phyloP scores from a whole-genome alignment of 208 protist genomes.

The Porcisia deanei region DNA sequence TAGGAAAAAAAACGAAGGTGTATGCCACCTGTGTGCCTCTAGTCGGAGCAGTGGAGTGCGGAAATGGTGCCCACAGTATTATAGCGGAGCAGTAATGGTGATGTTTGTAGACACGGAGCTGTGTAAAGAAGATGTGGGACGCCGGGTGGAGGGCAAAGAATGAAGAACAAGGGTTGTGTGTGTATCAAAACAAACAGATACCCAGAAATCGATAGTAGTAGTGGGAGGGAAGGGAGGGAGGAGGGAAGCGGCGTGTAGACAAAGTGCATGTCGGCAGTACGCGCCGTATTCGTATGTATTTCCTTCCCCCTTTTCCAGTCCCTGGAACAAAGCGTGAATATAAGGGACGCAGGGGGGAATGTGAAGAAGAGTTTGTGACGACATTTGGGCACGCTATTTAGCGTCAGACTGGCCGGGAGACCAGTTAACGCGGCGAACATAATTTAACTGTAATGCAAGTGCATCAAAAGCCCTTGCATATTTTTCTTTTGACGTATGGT shows the following conservation, averaged over 20 bases:
- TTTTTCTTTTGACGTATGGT: not conserved
- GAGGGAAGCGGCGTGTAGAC: not conserved
- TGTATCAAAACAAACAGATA: not conserved
- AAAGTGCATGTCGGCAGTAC: too few relatives aligned
- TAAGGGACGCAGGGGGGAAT: not conserved
- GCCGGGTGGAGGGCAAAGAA: not conserved
- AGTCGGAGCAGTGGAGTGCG: too few relatives aligned
- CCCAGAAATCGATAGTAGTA: not conserved
- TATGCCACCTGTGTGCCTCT: not conserved
- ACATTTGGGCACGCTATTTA: not conserved
- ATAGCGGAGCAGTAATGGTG: too few relatives aligned
- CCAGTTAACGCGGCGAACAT: not conserved
- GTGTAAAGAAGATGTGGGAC: too few relatives aligned
- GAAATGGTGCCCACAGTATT: too few relatives aligned
- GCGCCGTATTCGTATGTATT: too few relatives aligned
- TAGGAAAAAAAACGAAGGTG: not conserved
- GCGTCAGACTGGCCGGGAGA: not conserved
- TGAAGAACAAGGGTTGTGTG: too few relatives aligned
- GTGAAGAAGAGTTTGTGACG: not conserved
- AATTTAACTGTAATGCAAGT: not conserved
- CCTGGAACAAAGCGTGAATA: not conserved
- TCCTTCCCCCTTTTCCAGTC: too few relatives aligned
- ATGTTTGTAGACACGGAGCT: too few relatives aligned
- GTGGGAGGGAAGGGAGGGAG: not conserved
- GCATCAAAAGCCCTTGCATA: not conserved